phyloP scores from a whole-genome alignment of 768 basidiomycete genomes.

The Suillus fuscotomentosus region DNA sequence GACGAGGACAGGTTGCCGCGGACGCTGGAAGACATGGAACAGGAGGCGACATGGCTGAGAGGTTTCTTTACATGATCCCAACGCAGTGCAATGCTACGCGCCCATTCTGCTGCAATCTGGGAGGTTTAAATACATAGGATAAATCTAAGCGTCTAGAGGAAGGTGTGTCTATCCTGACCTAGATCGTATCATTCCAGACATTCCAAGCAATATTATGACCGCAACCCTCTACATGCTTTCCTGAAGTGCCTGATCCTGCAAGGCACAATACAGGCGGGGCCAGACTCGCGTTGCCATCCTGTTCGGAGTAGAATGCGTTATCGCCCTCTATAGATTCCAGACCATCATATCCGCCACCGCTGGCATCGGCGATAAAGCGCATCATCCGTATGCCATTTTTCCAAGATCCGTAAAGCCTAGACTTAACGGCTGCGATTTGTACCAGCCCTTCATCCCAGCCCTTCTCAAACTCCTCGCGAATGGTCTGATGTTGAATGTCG shows the following conservation, averaged over 20 bases:
- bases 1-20: constrained; percentile 67
- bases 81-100: background rate
- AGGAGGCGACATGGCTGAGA: constrained; percentile 70
- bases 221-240: constrained; percentile 35
- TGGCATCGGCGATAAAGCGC: constrained; percentile 32
- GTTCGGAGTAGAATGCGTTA: constrained; percentile 24
- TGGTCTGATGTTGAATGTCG: constrained; percentile 35
- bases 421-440: constrained; percentile 48
- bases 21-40: constrained; percentile 72
- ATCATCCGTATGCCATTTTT: constrained; percentile 45
- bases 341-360: constrained; percentile 34
- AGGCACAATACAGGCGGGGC: constrained; percentile 38
- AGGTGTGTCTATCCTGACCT: constrained; percentile 6
- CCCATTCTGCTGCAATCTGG: background rate
- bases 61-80: constrained; percentile 41
- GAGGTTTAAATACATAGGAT: background rate
- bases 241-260: constrained; percentile 29
- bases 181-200: constrained; percentile 35
- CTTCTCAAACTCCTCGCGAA: constrained; percentile 51
- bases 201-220: constrained; percentile 34
- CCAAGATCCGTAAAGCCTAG: constrained; percentile 45
- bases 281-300: constrained; percentile 12
- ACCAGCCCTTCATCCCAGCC: constrained; percentile 65
- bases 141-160: background rate
- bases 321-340: constrained; percentile 32